Percentiles rank a stretch among this genome's conserved stretches.
Evolutionary conservation across 2,329 filamentous ascomycete genomes (phyloP).

Genomic region (Pyrenochaeta sp.): DNA sequence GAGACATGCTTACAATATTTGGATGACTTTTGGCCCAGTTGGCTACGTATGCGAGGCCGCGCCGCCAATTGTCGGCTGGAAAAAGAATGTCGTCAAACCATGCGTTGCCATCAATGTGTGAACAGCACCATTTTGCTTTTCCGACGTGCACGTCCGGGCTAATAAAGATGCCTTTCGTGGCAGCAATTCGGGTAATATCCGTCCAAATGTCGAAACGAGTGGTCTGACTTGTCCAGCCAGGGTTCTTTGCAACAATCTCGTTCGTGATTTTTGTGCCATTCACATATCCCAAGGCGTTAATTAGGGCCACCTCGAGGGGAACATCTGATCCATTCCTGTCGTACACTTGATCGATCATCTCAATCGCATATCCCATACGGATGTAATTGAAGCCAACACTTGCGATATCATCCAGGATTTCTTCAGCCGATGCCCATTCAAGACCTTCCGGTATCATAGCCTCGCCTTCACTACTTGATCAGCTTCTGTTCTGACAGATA

Average conservation of each 20-base stretch:
- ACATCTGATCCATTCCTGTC: slow-evolving; percentile 51
- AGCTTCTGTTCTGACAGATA: not conserved
- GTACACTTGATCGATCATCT: slow-evolving; percentile 54
- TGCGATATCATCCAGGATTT: slow-evolving; percentile 62
- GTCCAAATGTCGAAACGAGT: slow-evolving; percentile 52
- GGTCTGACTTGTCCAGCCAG: slow-evolving; percentile 49
- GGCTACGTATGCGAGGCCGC: slow-evolving; percentile 62
- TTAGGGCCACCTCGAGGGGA: slow-evolving; percentile 50
- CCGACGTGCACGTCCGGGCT: slow-evolving; percentile 43
- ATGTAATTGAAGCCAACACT: slow-evolving; percentile 68
- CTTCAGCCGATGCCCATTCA: slow-evolving; percentile 62
- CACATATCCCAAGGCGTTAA: slow-evolving; percentile 50
- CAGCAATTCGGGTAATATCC: slow-evolving; percentile 36
- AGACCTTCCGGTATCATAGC: slow-evolving; percentile 68
- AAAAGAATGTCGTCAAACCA: slow-evolving; percentile 67
- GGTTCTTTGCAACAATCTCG: slow-evolving; percentile 48
- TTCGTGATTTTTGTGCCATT: slow-evolving; percentile 52
- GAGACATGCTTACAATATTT: slow-evolving; percentile 64
- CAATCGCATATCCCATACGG: slow-evolving; percentile 57
- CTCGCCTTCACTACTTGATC: slow-evolving; percentile 56
- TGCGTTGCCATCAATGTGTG: slow-evolving; percentile 62
- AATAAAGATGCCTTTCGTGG: slow-evolving; percentile 41
- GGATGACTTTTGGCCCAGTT: slow-evolving; percentile 58
- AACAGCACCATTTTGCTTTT: slow-evolving; percentile 47
- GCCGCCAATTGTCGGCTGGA: slow-evolving; percentile 63